These are phyloP conservation scores for Ceratobasidium sp. DNA, from an alignment of 1,284 basidiomycete genomes.

Conservation along the genomic window DNA sequence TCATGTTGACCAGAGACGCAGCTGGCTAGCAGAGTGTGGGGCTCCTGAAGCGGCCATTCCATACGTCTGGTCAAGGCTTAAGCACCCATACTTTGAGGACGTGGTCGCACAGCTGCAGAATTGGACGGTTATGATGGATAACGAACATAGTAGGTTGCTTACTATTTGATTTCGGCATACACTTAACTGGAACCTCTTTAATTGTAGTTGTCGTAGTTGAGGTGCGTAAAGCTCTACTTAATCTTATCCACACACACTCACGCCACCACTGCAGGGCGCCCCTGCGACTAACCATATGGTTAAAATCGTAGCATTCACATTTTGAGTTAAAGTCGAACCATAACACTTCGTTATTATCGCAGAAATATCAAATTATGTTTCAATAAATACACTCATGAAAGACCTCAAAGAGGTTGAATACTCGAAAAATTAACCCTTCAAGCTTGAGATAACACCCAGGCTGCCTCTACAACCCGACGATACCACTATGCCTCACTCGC, in stretches of 20 bases:
- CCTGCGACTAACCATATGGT: too few species aligned
- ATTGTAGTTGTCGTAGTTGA: background rate
- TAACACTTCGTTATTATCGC: too few species aligned
- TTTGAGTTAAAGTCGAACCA: too few species aligned
- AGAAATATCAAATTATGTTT: too few species aligned
- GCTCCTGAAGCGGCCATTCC: background rate
- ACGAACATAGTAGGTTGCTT: background rate
- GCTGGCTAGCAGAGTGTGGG: background rate
- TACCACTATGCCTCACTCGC: too few species aligned
- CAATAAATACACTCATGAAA: too few species aligned
- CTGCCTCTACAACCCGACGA: too few species aligned
- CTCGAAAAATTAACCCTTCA: too few species aligned
- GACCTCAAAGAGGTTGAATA: too few species aligned
- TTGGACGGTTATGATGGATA: background rate
- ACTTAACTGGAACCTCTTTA: too few species aligned
- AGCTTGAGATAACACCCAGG: too few species aligned
- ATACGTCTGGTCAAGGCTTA: background rate
- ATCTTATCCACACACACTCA: background rate
- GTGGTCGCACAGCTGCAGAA: slow-evolving; percentile 5
- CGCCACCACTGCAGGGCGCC: too few species aligned
- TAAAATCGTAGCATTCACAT: slow-evolving; percentile 8
- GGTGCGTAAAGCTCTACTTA: slow-evolving; percentile 14
- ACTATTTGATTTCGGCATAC: background rate
- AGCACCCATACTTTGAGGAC: background rate
- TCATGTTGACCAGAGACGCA: background rate